phyloP scores from a whole-genome alignment of 2,329 filamentous ascomycete species.

The Elsinoe ampelina region DNA sequence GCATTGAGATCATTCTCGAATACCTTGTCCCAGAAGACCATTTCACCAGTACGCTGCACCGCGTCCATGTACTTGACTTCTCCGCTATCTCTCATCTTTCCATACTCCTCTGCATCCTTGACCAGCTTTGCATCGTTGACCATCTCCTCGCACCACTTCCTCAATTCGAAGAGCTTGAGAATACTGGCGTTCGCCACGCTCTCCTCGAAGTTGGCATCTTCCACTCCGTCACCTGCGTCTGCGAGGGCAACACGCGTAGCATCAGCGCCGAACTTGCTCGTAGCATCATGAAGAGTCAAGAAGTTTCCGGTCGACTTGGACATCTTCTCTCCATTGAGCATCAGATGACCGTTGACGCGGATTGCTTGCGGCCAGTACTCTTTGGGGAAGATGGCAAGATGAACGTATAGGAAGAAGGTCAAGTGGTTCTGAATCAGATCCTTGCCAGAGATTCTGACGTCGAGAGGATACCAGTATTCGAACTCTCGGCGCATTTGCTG shows the following conservation, averaged over 20 bases:
- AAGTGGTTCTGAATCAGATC: conserved; percentile 91
- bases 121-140: conserved; percentile 50
- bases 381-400: conserved; percentile 76
- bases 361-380: conserved; percentile 84
- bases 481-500: conserved; percentile 82
- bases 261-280: conserved; percentile 89
- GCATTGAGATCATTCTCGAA: conserved; percentile 91
- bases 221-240: conserved; percentile 87
- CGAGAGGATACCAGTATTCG: conserved; percentile 93
- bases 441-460: conserved; percentile 81
- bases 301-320: conserved; percentile 97
- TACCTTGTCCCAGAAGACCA: conserved; percentile 72
- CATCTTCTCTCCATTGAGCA: conserved; percentile 98
- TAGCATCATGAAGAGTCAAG: conserved; percentile 76
- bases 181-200: conserved; percentile 87
- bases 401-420: conserved; percentile 92
- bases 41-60: conserved; percentile 64
- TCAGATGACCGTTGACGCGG: conserved; percentile 83
- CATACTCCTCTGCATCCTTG: conserved; percentile 35
- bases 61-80: conserved; percentile 43
- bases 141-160: conserved; percentile 88
- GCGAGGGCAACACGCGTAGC: conserved; percentile 84
- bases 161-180: conserved; percentile 69
- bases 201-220: conserved; percentile 96
- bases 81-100: conserved; percentile 33